These are phyloP conservation scores for Jamesozyma spencerorum DNA, from an alignment of 805 yeast genomes.

Conservation along the genomic window DNA sequence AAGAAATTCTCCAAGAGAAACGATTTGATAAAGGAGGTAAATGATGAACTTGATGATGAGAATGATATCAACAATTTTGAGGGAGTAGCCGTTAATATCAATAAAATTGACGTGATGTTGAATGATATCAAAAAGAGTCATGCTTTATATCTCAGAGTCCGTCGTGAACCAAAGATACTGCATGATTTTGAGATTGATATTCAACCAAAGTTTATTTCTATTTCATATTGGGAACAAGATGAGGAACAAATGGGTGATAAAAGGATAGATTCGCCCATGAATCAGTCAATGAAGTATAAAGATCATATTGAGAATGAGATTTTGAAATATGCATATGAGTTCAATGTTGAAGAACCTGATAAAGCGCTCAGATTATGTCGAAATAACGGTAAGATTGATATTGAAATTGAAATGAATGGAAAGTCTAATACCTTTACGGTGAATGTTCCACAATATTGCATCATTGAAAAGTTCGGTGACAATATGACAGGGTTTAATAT, in stretches of 20 bases:
- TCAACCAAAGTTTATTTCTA: slow-evolving; percentile 59
- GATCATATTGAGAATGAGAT: slow-evolving; percentile 1
- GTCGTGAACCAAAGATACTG: slow-evolving; percentile 11
- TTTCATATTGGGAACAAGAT: slow-evolving; percentile 65
- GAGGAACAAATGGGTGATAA: neutral
- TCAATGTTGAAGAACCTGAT: slow-evolving; percentile 40
- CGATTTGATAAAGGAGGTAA: neutral
- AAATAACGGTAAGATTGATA: slow-evolving; percentile 49
- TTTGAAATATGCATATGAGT: slow-evolving; percentile 36
- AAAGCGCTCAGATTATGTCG: slow-evolving; percentile 50
- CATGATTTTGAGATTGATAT: slow-evolving; percentile 24
- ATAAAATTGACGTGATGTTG: slow-evolving; percentile 75
- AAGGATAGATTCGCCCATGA: neutral
- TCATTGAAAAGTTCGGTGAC: slow-evolving; percentile 5
- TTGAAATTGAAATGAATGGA: slow-evolving; percentile 45
- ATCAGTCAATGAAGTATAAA: neutral
- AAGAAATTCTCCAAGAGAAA: slow-evolving; percentile 9
- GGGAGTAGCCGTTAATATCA: slow-evolving; percentile 26
- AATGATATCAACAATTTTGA: neutral
- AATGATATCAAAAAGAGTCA: slow-evolving; percentile 56
- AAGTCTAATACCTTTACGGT: neutral
- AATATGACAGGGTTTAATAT: slow-evolving; percentile 27
- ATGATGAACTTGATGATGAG: slow-evolving; percentile 3
- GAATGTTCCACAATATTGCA: slow-evolving; percentile 4
- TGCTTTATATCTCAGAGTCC: slow-evolving; percentile 33